These are phyloP conservation scores for Penicillium sp. DNA, from an alignment of 2,329 filamentous ascomycete species.

Conservation along the genomic window DNA sequence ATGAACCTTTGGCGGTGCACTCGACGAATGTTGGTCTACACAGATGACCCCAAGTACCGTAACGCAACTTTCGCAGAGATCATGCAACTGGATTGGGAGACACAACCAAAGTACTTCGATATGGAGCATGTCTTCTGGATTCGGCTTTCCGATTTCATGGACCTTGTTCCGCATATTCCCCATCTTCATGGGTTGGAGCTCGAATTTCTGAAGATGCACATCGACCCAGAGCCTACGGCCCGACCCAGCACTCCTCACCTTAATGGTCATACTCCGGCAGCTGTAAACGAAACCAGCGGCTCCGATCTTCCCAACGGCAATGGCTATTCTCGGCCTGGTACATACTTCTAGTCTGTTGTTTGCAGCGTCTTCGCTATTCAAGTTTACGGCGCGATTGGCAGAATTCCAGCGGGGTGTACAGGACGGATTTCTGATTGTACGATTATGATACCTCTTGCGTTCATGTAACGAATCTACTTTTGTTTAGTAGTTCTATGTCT, in stretches of 20 bases:
- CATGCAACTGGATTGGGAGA: conserved; percentile 43
- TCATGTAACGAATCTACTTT: conserved; percentile 27
- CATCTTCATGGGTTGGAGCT: conserved; percentile 46
- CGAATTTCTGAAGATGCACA: conserved; percentile 41
- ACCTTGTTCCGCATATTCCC: conserved; percentile 48
- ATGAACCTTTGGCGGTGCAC: conserved; percentile 50
- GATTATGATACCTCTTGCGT: conserved; percentile 45
- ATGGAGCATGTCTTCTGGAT: conserved; percentile 54
- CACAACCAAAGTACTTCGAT: conserved; percentile 47
- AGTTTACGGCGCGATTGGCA: conserved; percentile 17
- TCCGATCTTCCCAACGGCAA: conserved; percentile 33
- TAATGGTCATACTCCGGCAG: conserved; percentile 32
- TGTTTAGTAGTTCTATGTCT: conserved; percentile 9
- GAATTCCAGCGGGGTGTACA: conserved; percentile 29
- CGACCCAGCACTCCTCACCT: conserved; percentile 22
- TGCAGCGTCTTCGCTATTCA: conserved; percentile 23
- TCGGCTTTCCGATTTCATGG: conserved; percentile 51
- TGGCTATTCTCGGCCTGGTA: conserved; percentile 38
- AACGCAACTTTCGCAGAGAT: conserved; percentile 40
- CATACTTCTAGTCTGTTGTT: conserved; percentile 39
- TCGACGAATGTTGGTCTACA: conserved; percentile 45
- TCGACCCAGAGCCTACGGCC: conserved; percentile 36
- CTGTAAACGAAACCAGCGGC: conserved; percentile 30
- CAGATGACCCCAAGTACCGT: conserved; percentile 38
- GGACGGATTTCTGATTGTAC: conserved; percentile 38